A percentile compares a stretch with the other conserved stretches of the same genome.
These are phyloP conservation scores for Tetraselmis chui DNA, from an alignment of 139 green algal species.

Conservation along the genomic window DNA sequence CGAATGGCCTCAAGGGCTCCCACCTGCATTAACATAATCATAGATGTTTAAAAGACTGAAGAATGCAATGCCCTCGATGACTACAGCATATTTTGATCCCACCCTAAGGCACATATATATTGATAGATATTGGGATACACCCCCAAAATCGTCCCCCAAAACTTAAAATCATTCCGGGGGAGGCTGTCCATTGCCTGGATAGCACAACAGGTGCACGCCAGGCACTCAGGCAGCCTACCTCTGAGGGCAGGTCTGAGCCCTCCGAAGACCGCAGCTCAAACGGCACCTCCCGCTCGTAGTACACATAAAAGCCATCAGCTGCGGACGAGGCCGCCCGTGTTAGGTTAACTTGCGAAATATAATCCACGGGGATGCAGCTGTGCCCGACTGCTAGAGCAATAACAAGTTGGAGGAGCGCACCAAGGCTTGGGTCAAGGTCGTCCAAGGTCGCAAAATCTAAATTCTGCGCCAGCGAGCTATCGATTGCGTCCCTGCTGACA, in stretches of 20 bases:
- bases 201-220: neutral
- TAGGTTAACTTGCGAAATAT: too few species aligned
- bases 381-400: neutral
- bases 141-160: too few species aligned
- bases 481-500: constrained; percentile 2
- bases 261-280: constrained; percentile 49
- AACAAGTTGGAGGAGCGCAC: constrained; percentile 3
- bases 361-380: too few species aligned
- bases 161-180: too few species aligned
- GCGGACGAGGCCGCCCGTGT: neutral
- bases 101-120: too few species aligned
- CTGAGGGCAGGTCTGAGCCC: constrained; percentile 33
- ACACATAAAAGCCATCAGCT: constrained; percentile 46
- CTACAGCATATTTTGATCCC: too few species aligned
- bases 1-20: constrained; percentile 49
- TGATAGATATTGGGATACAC: too few species aligned
- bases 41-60: too few species aligned
- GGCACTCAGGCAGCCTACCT: constrained; percentile 21
- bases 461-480: neutral
- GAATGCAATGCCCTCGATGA: too few species aligned
- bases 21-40: constrained; percentile 20
- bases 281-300: constrained; percentile 61
- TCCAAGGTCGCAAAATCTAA: constrained; percentile 42
- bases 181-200: too few species aligned
- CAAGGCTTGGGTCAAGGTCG: constrained; percentile 42